These are phyloP conservation scores for Lichtheimia ramosa DNA, from an alignment of 371 early-diverging fungal genomes.

Conservation along the genomic window DNA sequence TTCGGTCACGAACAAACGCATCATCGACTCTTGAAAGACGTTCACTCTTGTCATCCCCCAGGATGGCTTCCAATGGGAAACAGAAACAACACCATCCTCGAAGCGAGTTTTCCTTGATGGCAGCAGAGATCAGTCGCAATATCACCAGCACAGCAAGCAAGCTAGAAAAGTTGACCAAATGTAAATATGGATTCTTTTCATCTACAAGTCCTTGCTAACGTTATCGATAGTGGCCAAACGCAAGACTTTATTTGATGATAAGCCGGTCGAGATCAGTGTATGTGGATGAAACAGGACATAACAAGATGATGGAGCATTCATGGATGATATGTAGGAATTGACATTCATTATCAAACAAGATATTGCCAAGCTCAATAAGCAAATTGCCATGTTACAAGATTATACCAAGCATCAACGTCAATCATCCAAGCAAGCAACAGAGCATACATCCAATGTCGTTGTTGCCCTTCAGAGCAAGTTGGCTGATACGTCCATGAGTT, in stretches of 20 bases:
- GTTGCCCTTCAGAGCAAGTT: constrained; percentile 88
- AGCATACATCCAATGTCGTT: constrained; percentile 93
- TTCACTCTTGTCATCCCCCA: constrained; percentile 27
- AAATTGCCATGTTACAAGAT: constrained; percentile 83
- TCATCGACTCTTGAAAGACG: constrained; percentile 35
- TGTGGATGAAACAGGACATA: neutral
- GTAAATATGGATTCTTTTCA: constrained; percentile 34
- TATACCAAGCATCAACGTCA: constrained; percentile 54
- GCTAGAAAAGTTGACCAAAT: constrained; percentile 65
- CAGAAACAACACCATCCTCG: constrained; percentile 21
- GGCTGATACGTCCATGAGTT: constrained; percentile 84
- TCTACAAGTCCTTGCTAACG: neutral
- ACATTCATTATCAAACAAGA: constrained; percentile 94
- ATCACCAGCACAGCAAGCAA: constrained; percentile 65
- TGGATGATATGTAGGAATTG: constrained; percentile 66
- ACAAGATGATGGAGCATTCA: neutral
- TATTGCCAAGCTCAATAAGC: constrained; percentile 88
- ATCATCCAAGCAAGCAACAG: constrained; percentile 73
- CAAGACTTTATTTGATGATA: constrained; percentile 74
- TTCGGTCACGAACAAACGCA: constrained; percentile 38
- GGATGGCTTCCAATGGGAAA: constrained; percentile 13
- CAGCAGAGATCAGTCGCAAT: constrained; percentile 64
- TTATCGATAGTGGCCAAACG: constrained; percentile 66
- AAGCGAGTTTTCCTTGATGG: constrained; percentile 64
- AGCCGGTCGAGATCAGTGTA: constrained; percentile 74